Evolutionary conservation across 441 rosid genomes (phyloP), one percentile per base, ranked within the genome.

Genomic region (Populus hybrid): DNA sequence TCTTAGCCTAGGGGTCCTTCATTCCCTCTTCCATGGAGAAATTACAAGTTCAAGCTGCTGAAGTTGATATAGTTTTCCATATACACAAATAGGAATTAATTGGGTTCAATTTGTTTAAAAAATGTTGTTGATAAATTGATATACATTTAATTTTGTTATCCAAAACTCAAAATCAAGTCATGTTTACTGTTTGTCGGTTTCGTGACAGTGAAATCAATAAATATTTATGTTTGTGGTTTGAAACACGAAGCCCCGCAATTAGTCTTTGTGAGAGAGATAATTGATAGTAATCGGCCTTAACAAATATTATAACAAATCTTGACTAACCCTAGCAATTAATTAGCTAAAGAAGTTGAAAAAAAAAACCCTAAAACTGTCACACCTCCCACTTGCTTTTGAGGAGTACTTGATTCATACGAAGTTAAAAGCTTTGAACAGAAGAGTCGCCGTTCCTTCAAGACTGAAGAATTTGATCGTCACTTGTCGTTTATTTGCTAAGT

Each of bases 161-260:
- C 38, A 35, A 35, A 35, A 35, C 61, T 72, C 50, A 38, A 71
- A 64, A 84, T 73, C 84, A 26, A 79, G 74, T 77, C 87, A 73
- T 77, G 83, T 80, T 79, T 74, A 54, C 36, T 65, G 72, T 70
- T 80, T 72, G 77, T 26, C 68, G 59, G 61, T 65, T 75, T 23
- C 63, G 26, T 72, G 83, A 79, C 84, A 69, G 68, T 30, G 35
- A 72, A 71, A 70, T 50, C 21, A 65, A 73, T 70, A 73, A 73
- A 76, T 75, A 74, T 63, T 66, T 50, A 14, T 12, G 57, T 20
- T 57, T 10, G 63, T 57, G 63, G n/a, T 11, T 4, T 68, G 61
- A 67, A 65, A 70, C 69, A n/a, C 32, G 4, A 3, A 30, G 69
- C 70, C 16, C 63, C 46, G 12, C 46, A 38, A 38, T 38, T 38